Base-by-base conservation (phyloP, 768 basidiomycete species). In the Hypholoma sublateritium region DNA sequence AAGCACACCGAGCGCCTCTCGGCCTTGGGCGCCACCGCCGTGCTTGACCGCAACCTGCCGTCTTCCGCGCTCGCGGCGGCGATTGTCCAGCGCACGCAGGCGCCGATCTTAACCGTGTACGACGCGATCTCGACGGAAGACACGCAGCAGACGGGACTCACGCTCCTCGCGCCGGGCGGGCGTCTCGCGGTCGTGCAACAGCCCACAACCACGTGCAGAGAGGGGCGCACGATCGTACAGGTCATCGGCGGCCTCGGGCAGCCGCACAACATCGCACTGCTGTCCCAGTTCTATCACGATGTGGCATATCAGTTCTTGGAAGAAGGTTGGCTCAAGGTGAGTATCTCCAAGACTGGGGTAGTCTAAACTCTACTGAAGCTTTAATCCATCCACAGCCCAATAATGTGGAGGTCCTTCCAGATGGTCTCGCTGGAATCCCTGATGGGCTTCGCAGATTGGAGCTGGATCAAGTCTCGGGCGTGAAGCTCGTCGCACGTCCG, bases 21-120 rank as follows among this genome's bases (percentile, higher is more conserved):
- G 58, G 66, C 64, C 5, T 62, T 76, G 17, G 75, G 77, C 8
- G 78, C 71, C 3, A 74, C 76, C 1, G 50, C 72, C n/a, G 62
- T 79, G 22, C 62, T 79, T 28, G 54, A 55, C 54, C 35, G 44
- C 12, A 49, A 49, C 21, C 36, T 49, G 0, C 19, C 54, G 5
- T 36, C 54, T 4, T 14, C 45, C 7, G 45, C 17, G 1, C 46
- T 55, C 4, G 37, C 28, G 1, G 39, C 34, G 1, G 36, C 47
- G 17, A 55, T 55, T 2, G n/a, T 1, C 19, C 25, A 39, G 8
- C 16, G 47, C 25, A 55, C 54, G 19, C 21, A 36, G 11, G 34
- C 32, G 17, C 54, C 54, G 14, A 49, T 55, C 19, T 5, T 14
- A 22, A 35, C 45, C 24, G 37, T 55, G 6, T 55, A 48, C 22